A percentile compares a stretch with the other conserved stretches of the same genome.
These are phyloP conservation scores for Globisporangium yorkense DNA, from an alignment of 352 stramenopile species.

Conservation along the genomic window DNA sequence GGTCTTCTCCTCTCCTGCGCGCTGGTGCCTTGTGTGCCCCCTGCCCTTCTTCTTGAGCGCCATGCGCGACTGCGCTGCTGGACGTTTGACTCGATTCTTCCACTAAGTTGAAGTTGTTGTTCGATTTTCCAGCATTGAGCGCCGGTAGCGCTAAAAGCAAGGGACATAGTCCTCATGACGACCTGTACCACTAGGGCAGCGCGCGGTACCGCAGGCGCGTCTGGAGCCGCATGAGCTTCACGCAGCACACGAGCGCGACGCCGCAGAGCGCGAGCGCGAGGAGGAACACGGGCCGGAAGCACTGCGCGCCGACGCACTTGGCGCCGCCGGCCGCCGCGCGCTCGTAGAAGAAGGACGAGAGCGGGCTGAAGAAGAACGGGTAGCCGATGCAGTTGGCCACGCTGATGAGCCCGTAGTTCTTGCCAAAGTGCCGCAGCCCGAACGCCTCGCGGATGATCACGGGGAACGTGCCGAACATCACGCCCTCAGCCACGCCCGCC, in stretches of 20 bases:
- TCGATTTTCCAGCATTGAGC: too few relatives aligned
- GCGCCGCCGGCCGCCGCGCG: conserved; percentile 18
- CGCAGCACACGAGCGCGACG: conserved; percentile 44
- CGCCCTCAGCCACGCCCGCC: conserved; percentile 61
- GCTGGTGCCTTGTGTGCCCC: too few relatives aligned
- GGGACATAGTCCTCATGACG: background rate
- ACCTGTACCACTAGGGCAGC: background rate
- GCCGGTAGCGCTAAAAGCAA: too few relatives aligned
- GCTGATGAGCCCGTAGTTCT: conserved; percentile 81
- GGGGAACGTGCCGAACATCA: conserved; percentile 79
- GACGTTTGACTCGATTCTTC: too few relatives aligned
- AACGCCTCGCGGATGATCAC: conserved; percentile 81
- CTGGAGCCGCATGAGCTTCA: conserved; percentile 36
- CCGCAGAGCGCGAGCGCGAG: conserved; percentile 47
- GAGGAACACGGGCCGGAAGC: conserved; percentile 63
- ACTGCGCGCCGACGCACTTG: conserved; percentile 57
- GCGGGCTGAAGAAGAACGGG: conserved; percentile 66
- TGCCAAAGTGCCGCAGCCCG: conserved; percentile 69
- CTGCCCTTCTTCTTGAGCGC: too few relatives aligned
- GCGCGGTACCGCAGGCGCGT: conserved; percentile 10
- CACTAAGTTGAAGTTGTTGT: too few relatives aligned
- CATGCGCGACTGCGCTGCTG: too few relatives aligned
- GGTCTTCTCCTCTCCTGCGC: too few relatives aligned
- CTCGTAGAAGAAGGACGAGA: conserved; percentile 74
- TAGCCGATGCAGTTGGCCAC: conserved; percentile 81